Conservation (phyloP, 306 rosid species). For the Datisca glomerata region DNA sequence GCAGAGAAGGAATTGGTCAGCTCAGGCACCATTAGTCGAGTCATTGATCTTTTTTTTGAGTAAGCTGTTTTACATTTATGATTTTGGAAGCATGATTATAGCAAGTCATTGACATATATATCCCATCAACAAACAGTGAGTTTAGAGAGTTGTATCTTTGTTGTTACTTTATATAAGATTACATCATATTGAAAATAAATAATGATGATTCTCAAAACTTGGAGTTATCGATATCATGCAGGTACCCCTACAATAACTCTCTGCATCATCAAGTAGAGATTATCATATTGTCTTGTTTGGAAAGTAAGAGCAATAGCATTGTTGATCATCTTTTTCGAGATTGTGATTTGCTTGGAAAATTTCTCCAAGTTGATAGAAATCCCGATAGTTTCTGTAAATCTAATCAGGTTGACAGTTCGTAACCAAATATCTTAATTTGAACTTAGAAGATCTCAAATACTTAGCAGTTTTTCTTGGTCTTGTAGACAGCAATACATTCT, state of each 20-base stretch:
- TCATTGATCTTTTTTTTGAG: conserved; percentile 96
- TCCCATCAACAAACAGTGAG: too few relatives aligned
- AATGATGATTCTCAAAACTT: conserved; percentile 2
- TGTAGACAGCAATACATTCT: conserved; percentile 73
- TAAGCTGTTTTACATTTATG: conserved; percentile 30
- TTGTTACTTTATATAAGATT: too few relatives aligned
- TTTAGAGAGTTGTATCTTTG: too few relatives aligned
- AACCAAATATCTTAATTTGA: too few relatives aligned
- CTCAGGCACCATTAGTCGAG: conserved; percentile 77
- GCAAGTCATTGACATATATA: too few relatives aligned
- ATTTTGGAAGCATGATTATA: too few relatives aligned
- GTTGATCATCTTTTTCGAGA: conserved; percentile 73
- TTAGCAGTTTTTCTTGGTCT: conserved; percentile 19
- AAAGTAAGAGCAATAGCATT: conserved; percentile 56
- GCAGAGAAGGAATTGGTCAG: conserved; percentile 78
- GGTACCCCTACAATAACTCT: conserved; percentile 84
- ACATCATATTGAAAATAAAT: too few relatives aligned
- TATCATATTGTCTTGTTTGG: conserved; percentile 73
- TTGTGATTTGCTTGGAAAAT: conserved; percentile 70
- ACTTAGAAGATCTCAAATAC: too few relatives aligned
- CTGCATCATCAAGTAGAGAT: conserved; percentile 93
- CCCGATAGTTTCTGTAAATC: conserved; percentile 43
- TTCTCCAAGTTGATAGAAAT: conserved; percentile 62
- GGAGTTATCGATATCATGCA: conserved; percentile 26
- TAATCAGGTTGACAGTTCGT: conserved; percentile 34